These are phyloP conservation scores for Sporothrix euskadiensis DNA, from an alignment of 2,329 filamentous ascomycete species.

Conservation along the genomic window DNA sequence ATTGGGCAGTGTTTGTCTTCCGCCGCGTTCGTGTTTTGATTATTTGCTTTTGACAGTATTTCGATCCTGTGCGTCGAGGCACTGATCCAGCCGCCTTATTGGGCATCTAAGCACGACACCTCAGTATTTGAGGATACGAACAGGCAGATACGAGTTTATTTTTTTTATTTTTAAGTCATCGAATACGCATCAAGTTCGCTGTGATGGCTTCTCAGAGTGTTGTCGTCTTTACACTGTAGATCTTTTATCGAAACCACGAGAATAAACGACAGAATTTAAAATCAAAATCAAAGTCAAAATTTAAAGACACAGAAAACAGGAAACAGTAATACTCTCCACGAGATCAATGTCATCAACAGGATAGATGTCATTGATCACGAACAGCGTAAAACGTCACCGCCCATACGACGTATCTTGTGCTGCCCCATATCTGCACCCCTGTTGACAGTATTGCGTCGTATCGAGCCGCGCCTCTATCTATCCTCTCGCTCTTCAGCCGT, in stretches of 20 bases:
- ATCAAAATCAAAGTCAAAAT: background rate
- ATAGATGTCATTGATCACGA: background rate
- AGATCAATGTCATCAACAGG: background rate
- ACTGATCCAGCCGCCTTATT: background rate
- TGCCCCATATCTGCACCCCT: background rate
- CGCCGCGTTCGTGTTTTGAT: constrained; percentile 3
- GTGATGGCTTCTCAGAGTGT: too few relatives aligned
- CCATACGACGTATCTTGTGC: background rate
- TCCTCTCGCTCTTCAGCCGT: background rate
- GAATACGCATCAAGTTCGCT: too few relatives aligned
- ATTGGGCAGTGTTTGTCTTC: background rate
- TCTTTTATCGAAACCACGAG: background rate
- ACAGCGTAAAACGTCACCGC: background rate
- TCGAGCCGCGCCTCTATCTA: background rate
- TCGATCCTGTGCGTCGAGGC: background rate
- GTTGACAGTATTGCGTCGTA: background rate
- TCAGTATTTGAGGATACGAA: background rate
- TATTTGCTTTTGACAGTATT: background rate
- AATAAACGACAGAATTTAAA: background rate
- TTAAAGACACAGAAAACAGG: too few relatives aligned
- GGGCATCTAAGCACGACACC: background rate
- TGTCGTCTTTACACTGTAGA: background rate
- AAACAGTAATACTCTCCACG: background rate
- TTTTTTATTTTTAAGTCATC: background rate
- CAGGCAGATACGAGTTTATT: constrained; percentile 10